A percentile compares a stretch with the other conserved stretches of the same genome.
Conservation (phyloP, 2,329 filamentous ascomycete species). For the Sporothrix protearum region DNA sequence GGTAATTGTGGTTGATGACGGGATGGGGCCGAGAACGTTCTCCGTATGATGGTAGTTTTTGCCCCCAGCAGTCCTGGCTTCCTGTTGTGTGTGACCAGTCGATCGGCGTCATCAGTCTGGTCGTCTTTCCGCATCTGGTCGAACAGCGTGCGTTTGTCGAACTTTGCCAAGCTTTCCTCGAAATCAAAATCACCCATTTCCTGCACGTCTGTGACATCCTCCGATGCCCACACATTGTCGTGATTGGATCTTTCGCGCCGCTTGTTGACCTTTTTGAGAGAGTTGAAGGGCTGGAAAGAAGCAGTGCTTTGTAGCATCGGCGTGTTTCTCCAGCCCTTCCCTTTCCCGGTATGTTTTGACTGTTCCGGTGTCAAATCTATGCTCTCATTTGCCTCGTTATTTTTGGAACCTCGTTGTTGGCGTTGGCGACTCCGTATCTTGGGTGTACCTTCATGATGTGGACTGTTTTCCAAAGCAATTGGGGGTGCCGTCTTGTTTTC, state of each 20-base stretch:
- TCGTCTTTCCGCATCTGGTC: constrained; percentile 89
- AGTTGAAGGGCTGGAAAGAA: constrained; percentile 60
- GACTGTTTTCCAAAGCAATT: not conserved
- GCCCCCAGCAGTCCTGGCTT: constrained; percentile 69
- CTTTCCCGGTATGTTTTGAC: constrained; percentile 35
- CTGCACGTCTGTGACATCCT: constrained; percentile 91
- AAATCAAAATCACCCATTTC: constrained; percentile 96
- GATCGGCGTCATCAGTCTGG: constrained; percentile 79
- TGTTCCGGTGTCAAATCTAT: constrained; percentile 29
- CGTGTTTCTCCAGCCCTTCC: constrained; percentile 58
- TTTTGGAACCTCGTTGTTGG: constrained; percentile 34
- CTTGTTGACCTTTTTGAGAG: constrained; percentile 56
- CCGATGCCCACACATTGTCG: constrained; percentile 88
- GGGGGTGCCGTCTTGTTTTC: not conserved
- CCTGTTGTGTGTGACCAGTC: constrained; percentile 87
- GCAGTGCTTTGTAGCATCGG: constrained; percentile 58
- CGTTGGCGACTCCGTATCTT: constrained; percentile 31
- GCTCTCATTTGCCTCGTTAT: constrained; percentile 31
- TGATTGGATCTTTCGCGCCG: constrained; percentile 37
- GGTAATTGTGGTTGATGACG: constrained; percentile 33
- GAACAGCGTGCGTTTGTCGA: constrained; percentile 89
- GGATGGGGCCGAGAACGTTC: constrained; percentile 72
- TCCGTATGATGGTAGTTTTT: constrained; percentile 91
- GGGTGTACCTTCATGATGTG: not conserved
- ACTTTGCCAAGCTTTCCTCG: constrained; percentile 81